Base-by-base conservation (phyloP, 2,329 filamentous ascomycete genomes). In the Phaeosphaeriaceae sp. region DNA sequence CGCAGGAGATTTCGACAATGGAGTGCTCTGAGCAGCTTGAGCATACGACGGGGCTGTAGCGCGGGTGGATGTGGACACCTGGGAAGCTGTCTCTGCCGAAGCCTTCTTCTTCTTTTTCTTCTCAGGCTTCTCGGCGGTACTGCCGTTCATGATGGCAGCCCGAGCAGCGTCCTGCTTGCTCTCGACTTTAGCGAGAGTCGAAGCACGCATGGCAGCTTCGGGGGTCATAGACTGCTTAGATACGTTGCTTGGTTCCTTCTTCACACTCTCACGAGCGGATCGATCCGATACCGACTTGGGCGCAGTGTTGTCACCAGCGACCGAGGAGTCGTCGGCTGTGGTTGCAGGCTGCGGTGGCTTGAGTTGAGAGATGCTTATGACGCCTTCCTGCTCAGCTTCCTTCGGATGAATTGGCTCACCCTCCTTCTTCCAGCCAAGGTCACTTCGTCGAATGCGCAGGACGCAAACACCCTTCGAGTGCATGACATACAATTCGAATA, bases 391-490 rank as follows among this genome's bases (percentile, higher is more conserved):
- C 47, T 92, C 84, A 2, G 92, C 94, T 77, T 97, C 89, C 42
- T 95, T 87, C 0, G 91, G 85, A 54, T 89, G 83, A 42, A 97
- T 83, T 54, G 97, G 91, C 82, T 96, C 97, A 79, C 93, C 94
- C 62, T 97, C 92, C 68, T 88, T 87, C 68, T 90, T 91, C 94
- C 94, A 98, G 28, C 96, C 95, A 50, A 99, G 84, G 78, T 98
- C 94, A 52, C 89, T 88, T 75, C 94, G 92, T 77, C 91, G 94
- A 76, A 99, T 88, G 64, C 89, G 89, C 54, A 98, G 77, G 70
- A 92, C 94, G 19, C 94, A 94, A n/a, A 98, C 93, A 61, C 95
- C 95, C 80, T 93, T 96, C 11, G 95, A 97, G 78, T 99, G 94
- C 90, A 97, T 97, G 30, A 93, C 91, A 76, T 99, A 99, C 10